Evolutionary conservation across 305 asterid genomes (phyloP), one percentile per base, ranked within the genome.

Genomic region (Euphrasia arctica): DNA sequence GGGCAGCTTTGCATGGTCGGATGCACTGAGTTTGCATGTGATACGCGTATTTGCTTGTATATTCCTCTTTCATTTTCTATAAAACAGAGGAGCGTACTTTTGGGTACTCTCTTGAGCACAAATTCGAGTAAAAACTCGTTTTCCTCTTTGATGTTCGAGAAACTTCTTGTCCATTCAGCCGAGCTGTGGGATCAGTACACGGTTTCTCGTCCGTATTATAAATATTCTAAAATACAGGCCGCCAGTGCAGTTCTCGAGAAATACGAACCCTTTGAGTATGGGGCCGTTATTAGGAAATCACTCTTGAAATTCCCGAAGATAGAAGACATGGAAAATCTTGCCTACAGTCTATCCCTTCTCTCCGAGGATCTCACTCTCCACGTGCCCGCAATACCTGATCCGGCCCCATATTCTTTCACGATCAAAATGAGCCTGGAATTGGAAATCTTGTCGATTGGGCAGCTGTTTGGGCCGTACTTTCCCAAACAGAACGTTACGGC

Each of bases 1-100:
- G 97, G 97, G 70, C 95, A 87, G 78, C 87, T 90, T 62, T 90
- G 97, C 79, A 90, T 90, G 97, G 70, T 87, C 63, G 95, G 91
- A 45, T 90, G 95, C 73, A 67, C 64, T 2, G 77, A 77, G 43
- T 68, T 54, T 45, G 71, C 47, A 29, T 90, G 97, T 69, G 74
- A 72, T 66, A 75, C 88, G 60, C 86, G 92, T 28, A 79, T 90
- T 25, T 83, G 91, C 70, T 68, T 90, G 64, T 87, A 82, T 27
- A 75, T 87, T 72, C 87, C 97, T 43, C 81, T 83, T 43, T 83
- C 89, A 3, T 90, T 87, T 77, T 85, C 97, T 39, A 75, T 90
- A 60, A 77, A 70, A 50, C 97, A 85, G 63, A 64, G 95, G 54
- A 87, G 86, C 76, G 78, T 83, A 72, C 74, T 90, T 65, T 54